These are phyloP conservation scores for Erysimum cheiri DNA, from an alignment of 441 rosid genomes.

Conservation along the genomic window DNA sequence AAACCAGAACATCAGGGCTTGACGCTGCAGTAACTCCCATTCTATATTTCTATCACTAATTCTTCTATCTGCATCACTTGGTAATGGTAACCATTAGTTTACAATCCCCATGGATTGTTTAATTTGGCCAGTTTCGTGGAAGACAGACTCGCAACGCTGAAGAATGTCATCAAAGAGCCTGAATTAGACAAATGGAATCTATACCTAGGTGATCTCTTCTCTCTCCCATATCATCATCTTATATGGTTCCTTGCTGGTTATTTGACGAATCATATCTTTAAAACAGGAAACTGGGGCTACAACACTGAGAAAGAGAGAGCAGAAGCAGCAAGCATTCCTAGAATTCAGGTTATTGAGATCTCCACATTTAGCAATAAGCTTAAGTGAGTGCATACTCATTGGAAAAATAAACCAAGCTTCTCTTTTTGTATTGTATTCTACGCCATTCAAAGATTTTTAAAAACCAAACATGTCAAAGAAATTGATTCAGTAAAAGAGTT, in stretches of 20 bases:
- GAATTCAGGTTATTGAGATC: conserved; percentile 82
- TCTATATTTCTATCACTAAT: background rate
- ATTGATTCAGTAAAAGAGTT: conserved; percentile 7
- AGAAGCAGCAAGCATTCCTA: conserved; percentile 71
- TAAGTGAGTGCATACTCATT: conserved; percentile 48
- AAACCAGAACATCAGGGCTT: conserved; percentile 83
- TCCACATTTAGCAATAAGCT: conserved; percentile 83
- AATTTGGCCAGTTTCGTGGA: conserved; percentile 75
- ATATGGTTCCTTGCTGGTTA: conserved; percentile 16
- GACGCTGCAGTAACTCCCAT: conserved; percentile 64
- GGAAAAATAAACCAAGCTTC: background rate
- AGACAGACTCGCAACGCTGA: conserved; percentile 88
- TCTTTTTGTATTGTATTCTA: conserved; percentile 7
- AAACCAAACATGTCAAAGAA: conserved; percentile 22
- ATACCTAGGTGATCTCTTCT: conserved; percentile 61
- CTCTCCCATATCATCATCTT: background rate
- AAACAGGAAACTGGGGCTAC: conserved; percentile 90
- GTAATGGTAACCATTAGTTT: conserved; percentile 12
- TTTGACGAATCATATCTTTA: conserved; percentile 3
- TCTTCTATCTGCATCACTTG: background rate
- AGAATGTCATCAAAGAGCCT: conserved; percentile 89
- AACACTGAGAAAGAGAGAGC: conserved; percentile 87
- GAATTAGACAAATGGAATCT: conserved; percentile 86
- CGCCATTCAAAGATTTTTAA: background rate
- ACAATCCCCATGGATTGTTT: conserved; percentile 29